Evolutionary conservation across 371 early-diverging fungal genomes (phyloP).

Genomic region (Mortierella polycephala): DNA sequence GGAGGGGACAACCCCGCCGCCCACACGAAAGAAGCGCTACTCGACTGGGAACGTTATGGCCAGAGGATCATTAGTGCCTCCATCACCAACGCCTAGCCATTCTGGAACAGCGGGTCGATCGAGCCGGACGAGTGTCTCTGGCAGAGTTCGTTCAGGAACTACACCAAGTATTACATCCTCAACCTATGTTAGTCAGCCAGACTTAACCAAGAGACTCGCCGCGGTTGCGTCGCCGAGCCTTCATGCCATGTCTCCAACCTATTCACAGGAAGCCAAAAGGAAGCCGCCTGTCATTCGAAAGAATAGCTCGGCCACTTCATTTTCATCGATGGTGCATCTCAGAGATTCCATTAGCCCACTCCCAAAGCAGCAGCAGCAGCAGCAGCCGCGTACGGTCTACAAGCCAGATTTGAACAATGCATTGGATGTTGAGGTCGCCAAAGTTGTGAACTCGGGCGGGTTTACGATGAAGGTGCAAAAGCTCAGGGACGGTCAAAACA

Average conservation of each 20-base stretch:
- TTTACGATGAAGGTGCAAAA: conserved; percentile 44
- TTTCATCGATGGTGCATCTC: conserved; percentile 23
- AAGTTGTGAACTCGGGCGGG: conserved; percentile 69
- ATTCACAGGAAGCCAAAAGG: conserved; percentile 38
- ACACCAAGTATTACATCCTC: background rate
- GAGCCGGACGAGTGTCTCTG: background rate
- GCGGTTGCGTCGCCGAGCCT: conserved; percentile 17
- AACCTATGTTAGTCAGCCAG: conserved; percentile 1
- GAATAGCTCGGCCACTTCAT: conserved; percentile 35
- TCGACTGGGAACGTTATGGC: conserved; percentile 41
- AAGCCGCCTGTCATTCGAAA: conserved; percentile 32
- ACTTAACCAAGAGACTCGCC: conserved; percentile 13
- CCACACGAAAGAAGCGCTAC: conserved; percentile 26
- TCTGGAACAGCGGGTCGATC: background rate
- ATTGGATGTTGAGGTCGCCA: conserved; percentile 78
- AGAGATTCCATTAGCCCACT: conserved; percentile 7
- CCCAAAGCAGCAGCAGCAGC: conserved; percentile 15
- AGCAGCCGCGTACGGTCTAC: conserved; percentile 57
- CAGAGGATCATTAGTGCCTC: conserved; percentile 23
- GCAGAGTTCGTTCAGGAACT: background rate
- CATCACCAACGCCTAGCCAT: conserved; percentile 29
- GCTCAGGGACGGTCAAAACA: conserved; percentile 32
- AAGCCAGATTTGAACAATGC: conserved; percentile 72
- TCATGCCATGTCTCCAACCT: conserved; percentile 42
- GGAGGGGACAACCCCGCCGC: conserved; percentile 11